Evolutionary conservation across 768 basidiomycete genomes (phyloP).

Genomic region (Suillus subaureus): DNA sequence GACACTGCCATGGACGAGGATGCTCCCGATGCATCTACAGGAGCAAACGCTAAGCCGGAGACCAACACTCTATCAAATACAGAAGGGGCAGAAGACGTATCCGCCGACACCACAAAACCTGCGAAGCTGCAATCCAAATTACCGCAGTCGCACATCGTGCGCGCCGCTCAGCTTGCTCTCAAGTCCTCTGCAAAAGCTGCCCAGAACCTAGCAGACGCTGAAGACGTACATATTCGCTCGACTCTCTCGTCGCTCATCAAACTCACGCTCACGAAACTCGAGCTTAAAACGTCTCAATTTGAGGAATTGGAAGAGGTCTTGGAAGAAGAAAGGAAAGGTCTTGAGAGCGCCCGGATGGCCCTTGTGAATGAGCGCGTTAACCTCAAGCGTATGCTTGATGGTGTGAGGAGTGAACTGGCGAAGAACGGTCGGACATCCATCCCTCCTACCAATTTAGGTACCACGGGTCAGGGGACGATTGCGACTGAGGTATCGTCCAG

Average conservation of each 20-base stretch:
- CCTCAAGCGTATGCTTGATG: slow-evolving; percentile 72
- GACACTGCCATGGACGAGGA: slow-evolving; percentile 41
- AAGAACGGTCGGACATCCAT: slow-evolving; percentile 48
- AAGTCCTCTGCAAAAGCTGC: slow-evolving; percentile 89
- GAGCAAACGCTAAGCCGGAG: slow-evolving; percentile 17
- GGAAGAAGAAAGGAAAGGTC: slow-evolving; percentile 83
- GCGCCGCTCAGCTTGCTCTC: slow-evolving; percentile 86
- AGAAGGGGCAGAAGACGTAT: slow-evolving; percentile 50
- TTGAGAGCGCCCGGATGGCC: slow-evolving; percentile 82
- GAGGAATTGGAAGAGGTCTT: slow-evolving; percentile 91
- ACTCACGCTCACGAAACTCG: slow-evolving; percentile 83
- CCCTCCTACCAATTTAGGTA: slow-evolving; percentile 47
- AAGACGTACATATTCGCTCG: slow-evolving; percentile 78
- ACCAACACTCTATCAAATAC: slow-evolving; percentile 19
- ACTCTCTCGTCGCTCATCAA: slow-evolving; percentile 85
- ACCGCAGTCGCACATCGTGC: slow-evolving; percentile 73
- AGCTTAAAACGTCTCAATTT: slow-evolving; percentile 93
- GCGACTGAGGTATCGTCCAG: slow-evolving; percentile 53
- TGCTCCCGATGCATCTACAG: slow-evolving; percentile 16
- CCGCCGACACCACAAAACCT: slow-evolving; percentile 35
- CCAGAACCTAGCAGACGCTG: slow-evolving; percentile 73
- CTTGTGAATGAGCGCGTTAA: slow-evolving; percentile 79
- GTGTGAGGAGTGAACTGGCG: slow-evolving; percentile 63
- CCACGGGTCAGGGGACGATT: slow-evolving; percentile 61
- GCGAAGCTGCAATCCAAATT: slow-evolving; percentile 37